Evolutionary conservation across 331 rosid species (phyloP).

Genomic region (Saraca asoca): DNA sequence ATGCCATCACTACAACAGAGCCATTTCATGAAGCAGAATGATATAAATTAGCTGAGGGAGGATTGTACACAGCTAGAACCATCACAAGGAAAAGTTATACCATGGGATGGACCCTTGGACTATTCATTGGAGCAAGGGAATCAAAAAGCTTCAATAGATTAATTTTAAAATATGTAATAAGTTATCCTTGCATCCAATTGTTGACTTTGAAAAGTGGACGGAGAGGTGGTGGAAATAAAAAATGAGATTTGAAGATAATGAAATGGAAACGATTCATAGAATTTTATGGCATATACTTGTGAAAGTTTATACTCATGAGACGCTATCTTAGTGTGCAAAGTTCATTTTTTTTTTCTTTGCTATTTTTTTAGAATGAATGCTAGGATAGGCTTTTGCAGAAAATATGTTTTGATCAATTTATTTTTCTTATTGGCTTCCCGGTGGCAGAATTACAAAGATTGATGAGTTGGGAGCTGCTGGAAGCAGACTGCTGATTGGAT

Average conservation of each 20-base stretch:
- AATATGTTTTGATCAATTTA: not conserved
- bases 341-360: not conserved
- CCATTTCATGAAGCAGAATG: not conserved
- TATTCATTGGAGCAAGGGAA: not conserved
- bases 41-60: slow-evolving; percentile 18
- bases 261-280: not conserved
- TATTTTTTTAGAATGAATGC: not conserved
- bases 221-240: not conserved
- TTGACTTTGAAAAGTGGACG: not conserved
- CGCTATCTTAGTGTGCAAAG: not conserved
- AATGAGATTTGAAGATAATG: not conserved
- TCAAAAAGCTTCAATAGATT: slow-evolving; percentile 5
- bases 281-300: not conserved
- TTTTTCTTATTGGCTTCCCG: slow-evolving; percentile 31
- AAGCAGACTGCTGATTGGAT: slow-evolving; percentile 57
- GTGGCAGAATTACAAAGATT: slow-evolving; percentile 58
- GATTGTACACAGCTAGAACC: not conserved
- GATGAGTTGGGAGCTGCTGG: slow-evolving; percentile 64
- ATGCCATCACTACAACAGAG: not conserved
- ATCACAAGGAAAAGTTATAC: slow-evolving; percentile 2
- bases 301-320: not conserved
- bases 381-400: not conserved
- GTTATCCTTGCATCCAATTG: slow-evolving; percentile 1
- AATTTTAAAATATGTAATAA: slow-evolving; percentile 10
- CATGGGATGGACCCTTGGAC: not conserved